Base-by-base conservation (phyloP, 257 asterid species). In the Solanum dulcamara region DNA sequence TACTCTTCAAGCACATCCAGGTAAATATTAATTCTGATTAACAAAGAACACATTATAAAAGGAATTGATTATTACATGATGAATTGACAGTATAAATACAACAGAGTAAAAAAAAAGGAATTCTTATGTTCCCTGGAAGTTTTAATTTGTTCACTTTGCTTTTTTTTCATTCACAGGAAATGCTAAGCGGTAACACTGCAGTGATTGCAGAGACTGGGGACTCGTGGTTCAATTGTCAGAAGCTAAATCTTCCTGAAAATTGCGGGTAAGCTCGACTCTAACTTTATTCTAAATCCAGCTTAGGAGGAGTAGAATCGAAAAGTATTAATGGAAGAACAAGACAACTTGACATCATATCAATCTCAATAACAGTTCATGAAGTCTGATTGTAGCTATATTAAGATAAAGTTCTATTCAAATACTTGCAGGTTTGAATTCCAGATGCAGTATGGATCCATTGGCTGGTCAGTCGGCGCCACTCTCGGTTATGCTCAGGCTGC, bases 401-500 rank as follows among this genome's bases (percentile, higher is more conserved):
- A 40, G 81, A 74, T 74, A 13, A 64, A 40, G 35, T 74, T 12
- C 8, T 74, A 74, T 74, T 42, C n/a, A 24, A 40, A 74, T 74
- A n/a, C 37, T 74, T 42, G 57, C 86, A 83, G 90, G 90, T 26
- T 88, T 88, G 90, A 83, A 88, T 75, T 75, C 59, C 81, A 75
- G 59, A 75, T 75, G 81, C 81, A 75, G 14, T 75, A 75, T 75
- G 81, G 81, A 42, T 75, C 81, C 38, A 75, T 75, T 75, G 81
- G 81, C 35, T 75, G 81, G 81, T 75, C 81, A 14, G 88, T 88
- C 6, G 90, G 90, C 68, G 90, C 90, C 46, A 88, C 90, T 20
- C 90, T 88, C 15, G 90, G 90, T 9, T 88, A 88, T 85, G 90
- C 90, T 46, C 90, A 88, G 57, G 90, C 90, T 28, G 90, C 67